Evolutionary conservation across 83 land plant species (phyloP), one percentile per base, ranked within the genome.

Genomic region (Picea abies): DNA sequence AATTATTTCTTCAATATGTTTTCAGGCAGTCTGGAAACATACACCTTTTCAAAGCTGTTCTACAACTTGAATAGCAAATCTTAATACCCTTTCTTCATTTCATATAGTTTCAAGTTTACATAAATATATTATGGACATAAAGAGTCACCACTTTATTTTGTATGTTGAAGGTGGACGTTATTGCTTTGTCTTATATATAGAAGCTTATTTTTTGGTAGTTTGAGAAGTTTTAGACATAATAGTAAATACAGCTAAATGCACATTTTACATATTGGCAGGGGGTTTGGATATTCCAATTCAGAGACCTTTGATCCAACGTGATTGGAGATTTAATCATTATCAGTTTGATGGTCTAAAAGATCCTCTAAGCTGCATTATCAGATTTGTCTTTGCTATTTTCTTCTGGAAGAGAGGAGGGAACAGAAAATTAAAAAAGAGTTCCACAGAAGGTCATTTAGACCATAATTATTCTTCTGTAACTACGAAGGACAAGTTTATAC

Each of bases 301-400:
- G 77, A 87, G 97, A 47, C 93, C 94, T 60, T 96, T 86, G 66
- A 75, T 82, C 15, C 81, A 82, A 67, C 82, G 96, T 80, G 99
- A 97, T 64, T 97, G 99, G 98, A 87, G 99, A 65, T 97, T 97
- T 91, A 98, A 97, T 15, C 95, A 97, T 82, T 97, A 97, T 84
- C 86, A 96, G 82, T 73, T 94, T 86, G 98, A 96, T 56, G 98
- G 94, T 37, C 83, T 96, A 69, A 96, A 96, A 82, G 99, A 97
- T 80, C 99, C 98, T 20, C 8, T 97, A 26, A 96, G 92, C 84
- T 82, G 96, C 44, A 49, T 90, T 0, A 76, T 79, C 5, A 90
- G 98, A 84, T 85, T 60, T 29, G 47, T 92, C 32, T 79, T 88
- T 16, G 60, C 72, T 60, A 86, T 90, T 58, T 83, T 95, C 37